Percentiles rank a stretch among this genome's conserved stretches.
phyloP scores from a whole-genome alignment of 2,329 filamentous ascomycete genomes.

The Endothia cerciana region DNA sequence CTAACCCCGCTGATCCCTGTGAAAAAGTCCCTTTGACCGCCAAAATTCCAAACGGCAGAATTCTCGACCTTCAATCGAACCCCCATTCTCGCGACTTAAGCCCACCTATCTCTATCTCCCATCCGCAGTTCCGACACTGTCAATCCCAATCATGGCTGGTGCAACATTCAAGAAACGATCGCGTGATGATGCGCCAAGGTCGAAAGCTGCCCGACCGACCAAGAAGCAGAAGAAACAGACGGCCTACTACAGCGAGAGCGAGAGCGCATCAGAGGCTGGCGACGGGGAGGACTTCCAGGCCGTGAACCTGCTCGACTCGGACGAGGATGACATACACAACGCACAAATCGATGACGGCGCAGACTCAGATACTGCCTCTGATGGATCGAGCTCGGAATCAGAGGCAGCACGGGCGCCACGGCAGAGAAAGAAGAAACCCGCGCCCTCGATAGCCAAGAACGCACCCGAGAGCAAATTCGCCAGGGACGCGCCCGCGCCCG shows the following conservation, averaged over 20 bases:
- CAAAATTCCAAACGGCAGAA: conserved; percentile 16
- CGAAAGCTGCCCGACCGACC: conserved; percentile 44
- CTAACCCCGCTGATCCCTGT: conserved; percentile 1
- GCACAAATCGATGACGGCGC: conserved; percentile 55
- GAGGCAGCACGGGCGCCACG: conserved; percentile 40
- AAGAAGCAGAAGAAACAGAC: conserved; percentile 55
- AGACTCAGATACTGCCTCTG: conserved; percentile 29
- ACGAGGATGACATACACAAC: conserved; percentile 60
- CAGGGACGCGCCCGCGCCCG: conserved; percentile 35
- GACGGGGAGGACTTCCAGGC: conserved; percentile 51
- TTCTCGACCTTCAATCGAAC: conserved; percentile 5
- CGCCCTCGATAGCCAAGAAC: conserved; percentile 31
- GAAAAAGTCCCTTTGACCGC: neutral
- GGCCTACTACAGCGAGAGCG: conserved; percentile 57
- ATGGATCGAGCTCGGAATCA: conserved; percentile 42
- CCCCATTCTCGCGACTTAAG: neutral
- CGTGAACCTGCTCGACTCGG: conserved; percentile 59
- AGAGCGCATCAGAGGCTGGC: conserved; percentile 35
- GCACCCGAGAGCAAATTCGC: conserved; percentile 37
- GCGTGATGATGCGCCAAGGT: conserved; percentile 38
- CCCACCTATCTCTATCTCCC: neutral
- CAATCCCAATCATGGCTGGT: conserved; percentile 36
- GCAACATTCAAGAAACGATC: conserved; percentile 40
- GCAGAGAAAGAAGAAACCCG: conserved; percentile 29
- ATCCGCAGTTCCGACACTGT: neutral